Evolutionary conservation across 2,329 filamentous ascomycete species (phyloP).

Genomic region (Arachnopeziza araneosa): DNA sequence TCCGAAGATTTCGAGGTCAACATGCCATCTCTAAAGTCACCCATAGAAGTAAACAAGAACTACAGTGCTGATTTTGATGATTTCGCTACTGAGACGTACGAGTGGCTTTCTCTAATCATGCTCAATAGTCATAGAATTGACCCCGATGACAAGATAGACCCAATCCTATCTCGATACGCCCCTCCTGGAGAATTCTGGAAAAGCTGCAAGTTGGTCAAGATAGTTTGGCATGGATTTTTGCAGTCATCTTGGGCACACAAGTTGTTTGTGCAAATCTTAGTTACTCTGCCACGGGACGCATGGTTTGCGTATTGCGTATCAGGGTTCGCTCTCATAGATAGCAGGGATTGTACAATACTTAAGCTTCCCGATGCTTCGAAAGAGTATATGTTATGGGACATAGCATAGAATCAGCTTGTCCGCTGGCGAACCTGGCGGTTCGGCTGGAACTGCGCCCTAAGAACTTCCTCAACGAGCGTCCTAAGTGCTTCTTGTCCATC

Average conservation of each 20-base stretch:
- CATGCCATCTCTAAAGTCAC: constrained; percentile 27
- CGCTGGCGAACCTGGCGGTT: constrained; percentile 61
- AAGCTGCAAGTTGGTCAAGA: constrained; percentile 36
- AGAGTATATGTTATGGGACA: constrained; percentile 58
- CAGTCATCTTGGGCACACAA: constrained; percentile 46
- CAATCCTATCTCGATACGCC: constrained; percentile 63
- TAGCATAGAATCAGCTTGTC: constrained; percentile 45
- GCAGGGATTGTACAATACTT: constrained; percentile 48
- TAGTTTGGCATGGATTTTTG: constrained; percentile 57
- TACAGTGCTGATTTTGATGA: constrained; percentile 54
- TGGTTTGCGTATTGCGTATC: constrained; percentile 54
- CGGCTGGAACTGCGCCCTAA: constrained; percentile 61
- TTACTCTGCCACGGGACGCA: constrained; percentile 39
- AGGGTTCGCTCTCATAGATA: constrained; percentile 42
- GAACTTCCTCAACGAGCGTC: constrained; percentile 72
- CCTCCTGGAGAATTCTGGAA: constrained; percentile 38
- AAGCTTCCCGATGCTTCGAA: constrained; percentile 43
- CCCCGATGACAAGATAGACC: constrained; percentile 54
- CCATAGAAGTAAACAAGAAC: constrained; percentile 27
- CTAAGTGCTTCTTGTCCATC: constrained; percentile 75
- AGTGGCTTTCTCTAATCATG: constrained; percentile 68
- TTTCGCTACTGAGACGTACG: constrained; percentile 57
- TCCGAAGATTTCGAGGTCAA: constrained; percentile 28
- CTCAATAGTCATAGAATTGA: constrained; percentile 60
- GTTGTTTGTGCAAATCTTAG: constrained; percentile 39